phyloP scores from a whole-genome alignment of 2,329 filamentous ascomycete species.

The Sclerotinia nivalis region DNA sequence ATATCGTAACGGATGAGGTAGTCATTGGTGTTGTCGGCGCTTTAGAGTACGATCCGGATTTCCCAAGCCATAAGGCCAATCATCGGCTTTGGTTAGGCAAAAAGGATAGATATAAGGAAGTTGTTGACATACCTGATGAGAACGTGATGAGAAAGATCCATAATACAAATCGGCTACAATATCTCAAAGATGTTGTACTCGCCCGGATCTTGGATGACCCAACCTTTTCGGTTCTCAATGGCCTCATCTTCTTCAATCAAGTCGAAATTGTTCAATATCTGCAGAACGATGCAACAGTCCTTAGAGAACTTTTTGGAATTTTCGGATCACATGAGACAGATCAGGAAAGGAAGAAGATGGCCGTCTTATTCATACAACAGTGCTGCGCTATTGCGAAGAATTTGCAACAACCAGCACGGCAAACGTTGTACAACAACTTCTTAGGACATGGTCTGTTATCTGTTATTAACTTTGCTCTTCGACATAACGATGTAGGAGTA shows the following conservation, averaged over 20 bases:
- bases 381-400: slow-evolving; percentile 95
- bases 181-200: slow-evolving; percentile 97
- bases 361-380: slow-evolving; percentile 94
- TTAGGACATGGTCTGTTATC: slow-evolving; percentile 81
- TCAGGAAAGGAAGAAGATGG: slow-evolving; percentile 81
- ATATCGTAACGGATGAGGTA: slow-evolving; percentile 85
- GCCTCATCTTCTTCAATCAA: slow-evolving; percentile 98
- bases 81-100: slow-evolving; percentile 91
- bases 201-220: slow-evolving; percentile 95
- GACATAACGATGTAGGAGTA: slow-evolving; percentile 79
- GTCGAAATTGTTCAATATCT: slow-evolving; percentile 96
- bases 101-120: slow-evolving; percentile 90
- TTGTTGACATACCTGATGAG: slow-evolving; percentile 85
- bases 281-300: slow-evolving; percentile 75
- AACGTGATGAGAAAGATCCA: slow-evolving; percentile 87
- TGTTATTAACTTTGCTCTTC: slow-evolving; percentile 89
- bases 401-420: slow-evolving; percentile 78
- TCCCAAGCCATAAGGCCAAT: slow-evolving; percentile 95
- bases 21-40: slow-evolving; percentile 92
- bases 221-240: slow-evolving; percentile 96
- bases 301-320: slow-evolving; percentile 84
- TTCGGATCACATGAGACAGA: slow-evolving; percentile 68
- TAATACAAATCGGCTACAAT: slow-evolving; percentile 92
- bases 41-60: slow-evolving; percentile 96
- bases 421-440: slow-evolving; percentile 86